A percentile compares a stretch with the other conserved stretches of the same genome.
phyloP scores from a whole-genome alignment of 192 early-diverging fungal genomes.

The Coemansia sp. region DNA sequence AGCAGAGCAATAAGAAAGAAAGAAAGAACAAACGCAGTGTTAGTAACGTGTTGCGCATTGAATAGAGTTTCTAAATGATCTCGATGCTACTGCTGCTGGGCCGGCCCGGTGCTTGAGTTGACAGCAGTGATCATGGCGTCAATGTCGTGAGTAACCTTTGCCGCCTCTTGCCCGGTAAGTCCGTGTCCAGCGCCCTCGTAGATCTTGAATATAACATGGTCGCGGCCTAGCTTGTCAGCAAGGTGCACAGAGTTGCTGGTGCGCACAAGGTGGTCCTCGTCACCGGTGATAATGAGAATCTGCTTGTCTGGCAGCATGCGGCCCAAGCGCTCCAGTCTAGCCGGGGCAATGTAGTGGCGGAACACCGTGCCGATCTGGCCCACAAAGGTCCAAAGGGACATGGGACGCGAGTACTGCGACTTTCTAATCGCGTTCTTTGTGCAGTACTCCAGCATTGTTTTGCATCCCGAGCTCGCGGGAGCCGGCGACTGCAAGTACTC shows the following conservation, averaged over 20 bases:
- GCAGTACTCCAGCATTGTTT: slow-evolving; percentile 39
- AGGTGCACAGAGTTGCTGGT: slow-evolving; percentile 42
- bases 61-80: background rate
- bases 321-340: slow-evolving; percentile 25
- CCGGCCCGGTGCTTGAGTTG: background rate
- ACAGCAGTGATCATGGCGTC: slow-evolving; percentile 28
- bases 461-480: slow-evolving; percentile 24
- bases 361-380: slow-evolving; percentile 42
- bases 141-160: slow-evolving; percentile 18
- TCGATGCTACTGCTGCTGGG: background rate
- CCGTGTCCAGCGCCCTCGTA: slow-evolving; percentile 43
- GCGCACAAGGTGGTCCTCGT: slow-evolving; percentile 42
- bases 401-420: slow-evolving; percentile 39
- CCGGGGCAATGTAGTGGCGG: slow-evolving; percentile 44
- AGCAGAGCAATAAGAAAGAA: slow-evolving; percentile 3
- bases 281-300: slow-evolving; percentile 43
- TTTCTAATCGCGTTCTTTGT: slow-evolving; percentile 23
- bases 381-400: slow-evolving; percentile 32
- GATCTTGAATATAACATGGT: slow-evolving; percentile 31
- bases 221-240: slow-evolving; percentile 39
- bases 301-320: slow-evolving; percentile 32
- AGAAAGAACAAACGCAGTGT: background rate
- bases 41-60: background rate
- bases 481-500: slow-evolving; percentile 35
- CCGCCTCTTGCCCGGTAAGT: slow-evolving; percentile 27